Evolutionary conservation across 2,329 filamentous ascomycete genomes (phyloP).

Genomic region (Epichloe festucae): DNA sequence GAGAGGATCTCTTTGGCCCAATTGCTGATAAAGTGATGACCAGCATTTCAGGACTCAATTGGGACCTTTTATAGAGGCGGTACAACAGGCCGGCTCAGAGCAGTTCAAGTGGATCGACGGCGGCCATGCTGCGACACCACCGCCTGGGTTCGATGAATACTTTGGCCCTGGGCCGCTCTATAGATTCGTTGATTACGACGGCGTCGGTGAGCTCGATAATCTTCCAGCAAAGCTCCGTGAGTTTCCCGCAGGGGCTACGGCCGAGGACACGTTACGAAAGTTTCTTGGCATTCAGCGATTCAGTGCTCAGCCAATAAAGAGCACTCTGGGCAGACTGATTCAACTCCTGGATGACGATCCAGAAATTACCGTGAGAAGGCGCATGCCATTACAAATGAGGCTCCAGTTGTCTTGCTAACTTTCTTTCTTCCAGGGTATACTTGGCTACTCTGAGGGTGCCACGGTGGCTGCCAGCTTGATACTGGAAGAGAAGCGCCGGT

Average conservation of each 20-base stretch:
- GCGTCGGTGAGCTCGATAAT: background rate
- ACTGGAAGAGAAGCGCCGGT: conserved; percentile 26
- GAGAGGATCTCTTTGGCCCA: too few relatives aligned
- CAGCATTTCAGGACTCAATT: conserved; percentile 3
- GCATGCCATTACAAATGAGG: background rate
- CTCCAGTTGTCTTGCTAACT: background rate
- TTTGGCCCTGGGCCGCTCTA: conserved; percentile 1
- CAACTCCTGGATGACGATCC: conserved; percentile 1
- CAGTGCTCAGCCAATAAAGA: background rate
- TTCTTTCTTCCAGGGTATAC: conserved; percentile 24
- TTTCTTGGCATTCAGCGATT: background rate
- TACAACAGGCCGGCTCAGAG: background rate
- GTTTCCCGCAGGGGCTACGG: background rate
- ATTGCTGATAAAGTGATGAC: background rate
- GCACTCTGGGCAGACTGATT: background rate
- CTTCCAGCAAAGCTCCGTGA: background rate
- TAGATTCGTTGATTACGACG: conserved; percentile 3
- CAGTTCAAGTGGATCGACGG: conserved; percentile 5
- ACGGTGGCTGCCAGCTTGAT: conserved; percentile 37
- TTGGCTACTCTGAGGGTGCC: conserved; percentile 46
- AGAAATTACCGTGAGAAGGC: conserved; percentile 1
- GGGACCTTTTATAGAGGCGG: background rate
- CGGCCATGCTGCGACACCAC: background rate
- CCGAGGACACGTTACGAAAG: conserved; percentile 1
- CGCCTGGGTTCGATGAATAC: conserved; percentile 1